Conservation (phyloP, 805 yeast genomes). For the Candida easanensis region DNA sequence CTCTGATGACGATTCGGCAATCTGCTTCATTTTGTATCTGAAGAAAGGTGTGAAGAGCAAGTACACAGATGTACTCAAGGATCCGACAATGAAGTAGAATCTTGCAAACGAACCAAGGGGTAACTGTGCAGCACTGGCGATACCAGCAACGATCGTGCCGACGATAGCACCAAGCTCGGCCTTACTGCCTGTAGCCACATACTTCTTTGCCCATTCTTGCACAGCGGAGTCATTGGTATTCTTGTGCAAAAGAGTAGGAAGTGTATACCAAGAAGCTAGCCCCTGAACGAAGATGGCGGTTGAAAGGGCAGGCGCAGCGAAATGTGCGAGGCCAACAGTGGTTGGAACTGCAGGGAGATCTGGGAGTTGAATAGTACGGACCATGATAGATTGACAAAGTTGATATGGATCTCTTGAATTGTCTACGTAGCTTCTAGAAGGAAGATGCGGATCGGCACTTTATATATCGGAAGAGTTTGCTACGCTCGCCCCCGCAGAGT, state of each 20-base stretch:
- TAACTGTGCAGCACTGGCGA: conserved; percentile 11
- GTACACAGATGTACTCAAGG: conserved; percentile 11
- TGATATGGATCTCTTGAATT: background rate
- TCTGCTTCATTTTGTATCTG: conserved; percentile 14
- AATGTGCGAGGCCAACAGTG: conserved; percentile 3
- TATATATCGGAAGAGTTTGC: conserved; percentile 1
- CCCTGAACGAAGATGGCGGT: conserved; percentile 16
- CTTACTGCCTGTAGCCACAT: conserved; percentile 9
- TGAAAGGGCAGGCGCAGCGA: conserved; percentile 19
- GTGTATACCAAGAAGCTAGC: conserved; percentile 16
- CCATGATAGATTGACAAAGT: conserved; percentile 10
- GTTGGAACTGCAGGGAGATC: conserved; percentile 4
- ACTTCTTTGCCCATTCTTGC: conserved; percentile 17
- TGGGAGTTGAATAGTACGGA: conserved; percentile 7
- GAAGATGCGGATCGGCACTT: background rate
- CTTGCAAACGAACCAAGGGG: conserved; percentile 17
- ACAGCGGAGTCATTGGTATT: conserved; percentile 15
- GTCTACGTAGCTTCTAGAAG: too few relatives aligned
- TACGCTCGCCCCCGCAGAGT: conserved; percentile 4
- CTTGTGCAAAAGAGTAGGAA: conserved; percentile 17
- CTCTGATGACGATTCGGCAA: conserved; percentile 6
- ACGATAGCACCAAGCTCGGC: conserved; percentile 9
- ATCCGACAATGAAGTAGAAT: conserved; percentile 21
- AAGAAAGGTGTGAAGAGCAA: conserved; percentile 18
- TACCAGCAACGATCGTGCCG: conserved; percentile 17